Evolutionary conservation across 2,329 filamentous ascomycete species (phyloP).

Genomic region (Diaporthe sp.): DNA sequence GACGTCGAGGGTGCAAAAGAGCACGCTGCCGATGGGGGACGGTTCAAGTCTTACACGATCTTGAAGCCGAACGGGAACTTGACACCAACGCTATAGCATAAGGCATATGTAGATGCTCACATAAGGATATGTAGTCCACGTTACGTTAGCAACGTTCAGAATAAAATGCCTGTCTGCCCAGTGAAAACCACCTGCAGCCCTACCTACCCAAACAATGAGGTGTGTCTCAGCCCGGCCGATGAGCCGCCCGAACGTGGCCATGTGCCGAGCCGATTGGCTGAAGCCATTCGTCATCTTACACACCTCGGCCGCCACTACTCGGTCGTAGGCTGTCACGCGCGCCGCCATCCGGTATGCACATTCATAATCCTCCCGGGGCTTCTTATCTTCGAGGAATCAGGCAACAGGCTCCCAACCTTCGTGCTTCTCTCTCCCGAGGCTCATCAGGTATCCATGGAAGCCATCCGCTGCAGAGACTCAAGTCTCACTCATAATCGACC

Average conservation of each 20-base stretch:
- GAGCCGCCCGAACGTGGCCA: constrained; percentile 11
- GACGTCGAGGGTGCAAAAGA: not conserved
- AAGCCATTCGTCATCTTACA: not conserved
- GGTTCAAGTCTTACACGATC: not conserved
- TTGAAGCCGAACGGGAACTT: constrained; percentile 1
- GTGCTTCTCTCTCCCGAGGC: not conserved
- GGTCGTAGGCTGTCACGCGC: constrained; percentile 10
- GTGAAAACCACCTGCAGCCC: not conserved
- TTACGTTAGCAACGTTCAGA: not conserved
- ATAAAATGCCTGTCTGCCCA: not conserved
- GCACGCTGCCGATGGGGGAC: not conserved
- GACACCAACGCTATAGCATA: not conserved
- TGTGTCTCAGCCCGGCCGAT: constrained; percentile 17
- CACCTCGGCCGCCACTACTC: not conserved
- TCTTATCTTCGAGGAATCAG: not conserved
- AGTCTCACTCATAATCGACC: not conserved
- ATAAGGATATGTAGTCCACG: not conserved
- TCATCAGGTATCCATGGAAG: not conserved
- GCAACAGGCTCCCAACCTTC: not conserved
- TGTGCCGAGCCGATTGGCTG: constrained; percentile 33
- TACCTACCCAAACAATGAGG: not conserved
- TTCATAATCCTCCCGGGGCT: too few relatives aligned
- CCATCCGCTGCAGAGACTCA: not conserved
- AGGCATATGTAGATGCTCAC: not conserved
- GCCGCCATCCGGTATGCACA: not conserved